These are phyloP conservation scores for Grigorovia jiainica DNA, from an alignment of 805 yeast species.

Conservation along the genomic window DNA sequence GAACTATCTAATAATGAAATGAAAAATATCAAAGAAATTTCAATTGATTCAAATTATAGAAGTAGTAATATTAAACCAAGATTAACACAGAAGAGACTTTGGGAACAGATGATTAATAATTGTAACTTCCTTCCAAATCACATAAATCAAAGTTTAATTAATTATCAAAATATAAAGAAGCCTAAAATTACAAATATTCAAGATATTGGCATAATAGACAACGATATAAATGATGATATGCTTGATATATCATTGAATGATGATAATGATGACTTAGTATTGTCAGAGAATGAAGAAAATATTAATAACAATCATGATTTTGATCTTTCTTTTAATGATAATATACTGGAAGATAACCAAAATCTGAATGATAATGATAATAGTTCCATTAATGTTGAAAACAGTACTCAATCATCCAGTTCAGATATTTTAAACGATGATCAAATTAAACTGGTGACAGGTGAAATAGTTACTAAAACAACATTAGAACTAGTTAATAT, in stretches of 20 bases:
- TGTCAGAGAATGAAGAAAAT: background rate
- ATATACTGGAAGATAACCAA: background rate
- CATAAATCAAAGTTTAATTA: slow-evolving; percentile 10
- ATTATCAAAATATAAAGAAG: slow-evolving; percentile 15
- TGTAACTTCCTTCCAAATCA: slow-evolving; percentile 13
- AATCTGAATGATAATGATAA: background rate
- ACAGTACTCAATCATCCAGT: background rate
- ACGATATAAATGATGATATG: slow-evolving; percentile 11
- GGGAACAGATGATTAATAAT: slow-evolving; percentile 14
- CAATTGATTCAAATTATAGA: slow-evolving; percentile 14
- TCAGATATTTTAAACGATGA: slow-evolving; percentile 3
- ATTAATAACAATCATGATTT: slow-evolving; percentile 4
- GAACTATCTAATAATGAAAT: slow-evolving; percentile 9
- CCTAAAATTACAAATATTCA: slow-evolving; percentile 8
- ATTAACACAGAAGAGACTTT: slow-evolving; percentile 13
- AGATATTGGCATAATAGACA: slow-evolving; percentile 4
- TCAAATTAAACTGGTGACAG: slow-evolving; percentile 11
- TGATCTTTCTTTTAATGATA: background rate
- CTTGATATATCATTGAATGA: slow-evolving; percentile 19
- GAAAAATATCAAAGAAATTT: slow-evolving; percentile 12
- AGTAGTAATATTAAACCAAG: background rate
- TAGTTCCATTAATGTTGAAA: background rate
- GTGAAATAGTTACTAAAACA: slow-evolving; percentile 20
- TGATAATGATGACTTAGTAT: slow-evolving; percentile 3
- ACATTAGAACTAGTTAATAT: slow-evolving; percentile 23